Evolutionary conservation across 768 basidiomycete genomes (phyloP).

Genomic region (Pleurotus sapidus): DNA sequence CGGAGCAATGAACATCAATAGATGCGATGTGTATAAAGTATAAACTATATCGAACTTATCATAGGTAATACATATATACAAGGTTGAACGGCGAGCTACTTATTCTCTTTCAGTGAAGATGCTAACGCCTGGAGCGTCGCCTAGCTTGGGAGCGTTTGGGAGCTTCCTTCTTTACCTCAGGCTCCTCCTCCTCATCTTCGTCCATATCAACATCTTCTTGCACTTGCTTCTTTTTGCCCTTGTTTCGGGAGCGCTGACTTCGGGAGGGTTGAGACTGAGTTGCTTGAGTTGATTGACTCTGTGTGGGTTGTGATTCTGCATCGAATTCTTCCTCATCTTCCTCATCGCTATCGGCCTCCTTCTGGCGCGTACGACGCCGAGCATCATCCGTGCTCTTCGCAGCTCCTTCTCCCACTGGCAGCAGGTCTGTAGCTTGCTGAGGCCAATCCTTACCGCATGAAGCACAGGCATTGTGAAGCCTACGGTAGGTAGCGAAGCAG

Average conservation of each 20-base stretch:
- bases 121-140: not conserved
- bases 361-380: slow-evolving; percentile 29
- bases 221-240: slow-evolving; percentile 21
- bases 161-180: slow-evolving; percentile 14
- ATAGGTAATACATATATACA: not conserved
- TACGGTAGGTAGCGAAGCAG: slow-evolving; percentile 55
- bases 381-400: slow-evolving; percentile 55
- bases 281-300: slow-evolving; percentile 15
- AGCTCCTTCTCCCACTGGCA: slow-evolving; percentile 68
- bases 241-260: slow-evolving; percentile 27
- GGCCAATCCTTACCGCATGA: slow-evolving; percentile 63
- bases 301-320: slow-evolving; percentile 25
- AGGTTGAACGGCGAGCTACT: not conserved
- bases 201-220: slow-evolving; percentile 23
- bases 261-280: slow-evolving; percentile 18
- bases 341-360: slow-evolving; percentile 38
- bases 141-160: slow-evolving; percentile 12
- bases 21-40: not conserved
- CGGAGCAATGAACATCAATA: slow-evolving; percentile 8
- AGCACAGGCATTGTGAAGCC: slow-evolving; percentile 47
- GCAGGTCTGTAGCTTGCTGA: slow-evolving; percentile 41
- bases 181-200: slow-evolving; percentile 17
- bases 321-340: slow-evolving; percentile 40
- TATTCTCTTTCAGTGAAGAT: too few species aligned
- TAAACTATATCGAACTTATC: slow-evolving; percentile 1